phyloP scores from a whole-genome alignment of 441 rosid species.

The Gossypium trilobum region DNA sequence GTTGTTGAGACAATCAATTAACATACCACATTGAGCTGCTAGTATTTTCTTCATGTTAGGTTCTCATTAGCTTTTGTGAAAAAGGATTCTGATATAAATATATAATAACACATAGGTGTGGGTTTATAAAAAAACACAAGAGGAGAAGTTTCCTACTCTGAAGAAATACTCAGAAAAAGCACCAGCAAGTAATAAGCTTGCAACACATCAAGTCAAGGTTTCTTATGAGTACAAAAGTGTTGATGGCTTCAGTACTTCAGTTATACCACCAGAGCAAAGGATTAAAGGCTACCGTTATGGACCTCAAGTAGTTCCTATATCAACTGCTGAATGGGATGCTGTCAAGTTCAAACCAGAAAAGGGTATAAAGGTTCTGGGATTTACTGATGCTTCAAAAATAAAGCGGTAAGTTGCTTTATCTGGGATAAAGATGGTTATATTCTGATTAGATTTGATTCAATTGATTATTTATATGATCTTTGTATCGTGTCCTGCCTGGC shows the following conservation, averaged over 20 bases:
- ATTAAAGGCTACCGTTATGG: conserved; percentile 89
- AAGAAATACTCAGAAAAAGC: conserved; percentile 84
- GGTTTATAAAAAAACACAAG: conserved; percentile 87
- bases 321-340: conserved; percentile 61
- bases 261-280: conserved; percentile 77
- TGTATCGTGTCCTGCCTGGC: conserved; percentile 17
- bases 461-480: neutral
- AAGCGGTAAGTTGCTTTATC: conserved; percentile 37
- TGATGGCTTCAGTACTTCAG: conserved; percentile 43
- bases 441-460: conserved; percentile 6
- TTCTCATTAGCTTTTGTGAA: neutral
- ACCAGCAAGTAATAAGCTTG: conserved; percentile 63
- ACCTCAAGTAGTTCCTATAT: conserved; percentile 84
- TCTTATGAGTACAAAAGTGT: conserved; percentile 62
- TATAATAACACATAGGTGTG: conserved; percentile 45
- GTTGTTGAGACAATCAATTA: neutral
- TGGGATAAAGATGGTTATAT: neutral
- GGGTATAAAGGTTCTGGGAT: conserved; percentile 81
- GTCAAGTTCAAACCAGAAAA: conserved; percentile 82
- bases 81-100: neutral
- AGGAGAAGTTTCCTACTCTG: conserved; percentile 81
- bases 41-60: neutral
- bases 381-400: conserved; percentile 63
- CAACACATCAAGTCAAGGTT: conserved; percentile 78
- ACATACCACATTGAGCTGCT: neutral